phyloP scores from a whole-genome alignment of 2,329 filamentous ascomycete genomes.

The Fusarium anguioides region DNA sequence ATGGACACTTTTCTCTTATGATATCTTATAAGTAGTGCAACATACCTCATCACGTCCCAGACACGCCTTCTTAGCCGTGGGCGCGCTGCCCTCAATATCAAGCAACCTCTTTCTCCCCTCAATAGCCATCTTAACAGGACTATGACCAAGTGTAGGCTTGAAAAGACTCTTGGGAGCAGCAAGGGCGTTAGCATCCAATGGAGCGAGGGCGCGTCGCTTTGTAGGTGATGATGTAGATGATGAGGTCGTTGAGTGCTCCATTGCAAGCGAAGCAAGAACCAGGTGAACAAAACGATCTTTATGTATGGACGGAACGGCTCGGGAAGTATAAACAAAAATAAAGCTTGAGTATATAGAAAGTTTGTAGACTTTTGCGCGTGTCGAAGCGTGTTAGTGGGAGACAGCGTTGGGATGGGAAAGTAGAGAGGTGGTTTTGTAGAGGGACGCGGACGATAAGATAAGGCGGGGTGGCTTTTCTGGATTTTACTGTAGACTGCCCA shows the following conservation, averaged over 20 bases:
- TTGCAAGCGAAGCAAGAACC: slow-evolving; percentile 13
- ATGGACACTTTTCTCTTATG: background rate
- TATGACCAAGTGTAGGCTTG: slow-evolving; percentile 34
- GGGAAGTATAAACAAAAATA: background rate
- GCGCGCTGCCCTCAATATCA: slow-evolving; percentile 40
- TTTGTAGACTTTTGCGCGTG: slow-evolving; percentile 7
- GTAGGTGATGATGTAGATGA: slow-evolving; percentile 50
- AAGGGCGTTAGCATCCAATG: slow-evolving; percentile 59
- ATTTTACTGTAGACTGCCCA: no score
- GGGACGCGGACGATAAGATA: slow-evolving; percentile 38
- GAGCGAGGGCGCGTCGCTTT: slow-evolving; percentile 62
- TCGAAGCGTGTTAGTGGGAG: slow-evolving; percentile 31
- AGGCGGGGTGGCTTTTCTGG: slow-evolving; percentile 17
- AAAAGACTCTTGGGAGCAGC: slow-evolving; percentile 46
- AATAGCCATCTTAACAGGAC: slow-evolving; percentile 40
- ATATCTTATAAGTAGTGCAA: background rate
- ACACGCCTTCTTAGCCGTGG: slow-evolving; percentile 50
- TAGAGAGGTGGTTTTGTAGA: slow-evolving; percentile 34
- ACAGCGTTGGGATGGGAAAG: slow-evolving; percentile 19
- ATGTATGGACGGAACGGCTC: background rate
- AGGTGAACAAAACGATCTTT: background rate
- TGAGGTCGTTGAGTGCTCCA: slow-evolving; percentile 36
- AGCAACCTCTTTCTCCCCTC: slow-evolving; percentile 47
- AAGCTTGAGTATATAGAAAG: background rate
- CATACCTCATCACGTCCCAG: slow-evolving; percentile 49